Base-by-base conservation (phyloP, 2,329 filamentous ascomycete species). In the Lasiodiplodia sp. region DNA sequence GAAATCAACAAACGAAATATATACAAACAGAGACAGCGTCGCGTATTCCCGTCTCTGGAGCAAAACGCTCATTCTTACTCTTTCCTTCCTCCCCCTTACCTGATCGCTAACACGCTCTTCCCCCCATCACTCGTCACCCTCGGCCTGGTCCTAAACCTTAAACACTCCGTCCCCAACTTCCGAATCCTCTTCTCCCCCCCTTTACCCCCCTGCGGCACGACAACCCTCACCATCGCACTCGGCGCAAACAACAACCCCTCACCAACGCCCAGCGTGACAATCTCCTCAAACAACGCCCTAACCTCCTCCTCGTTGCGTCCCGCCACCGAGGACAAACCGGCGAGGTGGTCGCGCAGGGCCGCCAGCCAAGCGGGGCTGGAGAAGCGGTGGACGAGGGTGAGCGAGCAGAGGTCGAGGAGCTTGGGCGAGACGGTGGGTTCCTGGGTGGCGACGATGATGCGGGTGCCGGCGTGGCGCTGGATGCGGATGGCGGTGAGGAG, bases 301-400 rank as follows among this genome's bases (percentile, higher is more conserved):
- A 74, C 71, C 47, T 72, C 31, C 25, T 73, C 69, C 12, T 72
- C 57, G 25, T 71, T 68, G 55, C 71, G 25, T n/a, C 71, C 63
- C 7, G 70, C 60, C 14, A 44, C 23, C 21, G 37, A 23, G 18
- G 69, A 70, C 16, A 82, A 74, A 3, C 79, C 86, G 4, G 84
- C 86, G 1, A 91, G 77, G 74, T 84, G 81, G 16, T 73, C 72
- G 37, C 74, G 73, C 52, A 88, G 78, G 0, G 81, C 81, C 0
- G 75, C 73, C 34, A 88, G 83, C 91, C 90, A 92, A 1, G 84
- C 84, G 0, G 90, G 90, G 0, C 87, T 90, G 0, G 84, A 88
- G 76, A 94, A 94, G 0, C 90, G 85, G 74, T 94, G 91, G 0
- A 94, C 88, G 18, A 94, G 83, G 0, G 88, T 91, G n/a, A 92